phyloP scores from a whole-genome alignment of 345 rosid genomes.

The Eucalyptus rudis region DNA sequence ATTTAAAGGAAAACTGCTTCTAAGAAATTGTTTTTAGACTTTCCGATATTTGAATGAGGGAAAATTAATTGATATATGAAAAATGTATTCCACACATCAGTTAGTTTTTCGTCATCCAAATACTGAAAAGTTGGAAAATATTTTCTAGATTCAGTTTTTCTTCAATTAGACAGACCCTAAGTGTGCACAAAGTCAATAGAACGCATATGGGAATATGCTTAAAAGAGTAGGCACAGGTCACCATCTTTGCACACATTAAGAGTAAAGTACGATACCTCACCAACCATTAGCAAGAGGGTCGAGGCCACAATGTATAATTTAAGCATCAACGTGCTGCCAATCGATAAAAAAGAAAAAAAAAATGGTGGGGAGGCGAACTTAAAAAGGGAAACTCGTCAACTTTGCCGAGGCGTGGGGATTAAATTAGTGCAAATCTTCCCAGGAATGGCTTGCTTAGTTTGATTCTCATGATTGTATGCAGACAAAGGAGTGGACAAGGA shows the following conservation, averaged over 20 bases:
- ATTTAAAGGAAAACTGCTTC: not conserved
- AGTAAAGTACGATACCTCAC: not conserved
- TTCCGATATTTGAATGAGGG: not conserved
- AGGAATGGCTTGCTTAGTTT: not conserved
- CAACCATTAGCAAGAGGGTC: not conserved
- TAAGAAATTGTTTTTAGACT: not conserved
- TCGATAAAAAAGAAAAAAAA: not conserved
- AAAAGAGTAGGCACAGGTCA: not conserved
- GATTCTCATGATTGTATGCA: not conserved
- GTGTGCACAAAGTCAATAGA: not conserved
- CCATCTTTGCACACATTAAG: not conserved
- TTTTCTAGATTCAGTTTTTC: not conserved
- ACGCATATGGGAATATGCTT: not conserved
- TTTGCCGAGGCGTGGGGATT: not conserved
- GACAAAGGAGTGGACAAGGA: not conserved
- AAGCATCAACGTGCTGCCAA: not conserved
- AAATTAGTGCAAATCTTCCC: not conserved
- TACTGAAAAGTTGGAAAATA: fast-evolving
- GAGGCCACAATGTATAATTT: not conserved
- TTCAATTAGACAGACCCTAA: not conserved
- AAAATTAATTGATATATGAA: not conserved
- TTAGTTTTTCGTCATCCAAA: not conserved
- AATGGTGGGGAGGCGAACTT: not conserved
- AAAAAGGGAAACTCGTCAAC: not conserved
- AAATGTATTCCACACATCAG: not conserved